These are phyloP conservation scores for Phytophthora syringae DNA, from an alignment of 352 stramenopile species.

Conservation along the genomic window DNA sequence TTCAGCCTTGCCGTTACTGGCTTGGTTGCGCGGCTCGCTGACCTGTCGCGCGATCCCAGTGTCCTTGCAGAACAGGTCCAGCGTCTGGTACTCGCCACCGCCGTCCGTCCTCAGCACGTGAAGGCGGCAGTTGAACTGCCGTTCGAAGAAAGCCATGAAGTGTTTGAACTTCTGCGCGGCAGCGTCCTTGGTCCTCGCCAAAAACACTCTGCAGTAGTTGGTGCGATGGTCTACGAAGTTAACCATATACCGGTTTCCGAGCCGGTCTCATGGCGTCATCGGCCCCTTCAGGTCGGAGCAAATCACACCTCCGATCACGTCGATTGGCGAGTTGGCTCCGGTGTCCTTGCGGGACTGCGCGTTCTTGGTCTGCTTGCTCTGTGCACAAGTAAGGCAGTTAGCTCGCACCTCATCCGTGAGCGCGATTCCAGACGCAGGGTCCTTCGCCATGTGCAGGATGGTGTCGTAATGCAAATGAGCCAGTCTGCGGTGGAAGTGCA, in stretches of 20 bases:
- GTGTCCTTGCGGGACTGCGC: constrained; percentile 14
- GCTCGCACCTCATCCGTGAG: neutral
- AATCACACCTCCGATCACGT: constrained; percentile 1
- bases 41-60: constrained; percentile 28
- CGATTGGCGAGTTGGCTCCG: constrained; percentile 20
- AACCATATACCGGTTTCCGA: constrained; percentile 8
- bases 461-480: constrained; percentile 19
- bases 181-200: constrained; percentile 10
- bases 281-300: constrained; percentile 16
- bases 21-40: constrained; percentile 22
- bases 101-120: constrained; percentile 15
- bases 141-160: constrained; percentile 14
- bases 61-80: constrained; percentile 29
- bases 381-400: constrained; percentile 17
- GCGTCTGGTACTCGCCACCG: constrained; percentile 27
- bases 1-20: constrained; percentile 35
- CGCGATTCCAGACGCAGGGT: constrained; percentile 4
- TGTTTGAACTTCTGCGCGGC: constrained; percentile 13
- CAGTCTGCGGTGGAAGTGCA: constrained; percentile 20
- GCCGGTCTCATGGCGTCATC: neutral
- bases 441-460: constrained; percentile 10
- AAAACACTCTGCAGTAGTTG: constrained; percentile 24
- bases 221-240: constrained; percentile 21
- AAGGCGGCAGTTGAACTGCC: constrained; percentile 6
- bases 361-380: constrained; percentile 31